These are phyloP conservation scores for Monoraphidium neglectum DNA, from an alignment of 139 green algal genomes.

Conservation along the genomic window DNA sequence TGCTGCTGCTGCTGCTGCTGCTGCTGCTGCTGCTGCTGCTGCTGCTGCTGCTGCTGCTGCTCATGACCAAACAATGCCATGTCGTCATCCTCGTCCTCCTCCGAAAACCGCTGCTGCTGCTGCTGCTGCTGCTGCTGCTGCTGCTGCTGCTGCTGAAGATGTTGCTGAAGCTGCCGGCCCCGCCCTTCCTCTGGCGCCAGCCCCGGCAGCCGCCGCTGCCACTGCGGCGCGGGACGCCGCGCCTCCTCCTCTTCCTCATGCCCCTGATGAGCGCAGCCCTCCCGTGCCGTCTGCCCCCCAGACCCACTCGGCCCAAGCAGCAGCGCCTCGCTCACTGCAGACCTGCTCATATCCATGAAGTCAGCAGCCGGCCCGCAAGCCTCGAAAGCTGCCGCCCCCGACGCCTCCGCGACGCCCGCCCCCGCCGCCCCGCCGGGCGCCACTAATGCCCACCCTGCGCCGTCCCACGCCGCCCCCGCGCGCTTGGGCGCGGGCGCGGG, in stretches of 20 bases:
- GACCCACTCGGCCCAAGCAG: background rate
- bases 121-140: background rate
- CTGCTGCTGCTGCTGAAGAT: background rate
- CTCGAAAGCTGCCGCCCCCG: no score
- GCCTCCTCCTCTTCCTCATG: constrained; percentile 1
- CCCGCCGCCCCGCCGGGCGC: no score
- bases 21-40: background rate
- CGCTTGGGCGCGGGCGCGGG: no score
- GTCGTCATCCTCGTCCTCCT: background rate
- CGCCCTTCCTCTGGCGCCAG: background rate
- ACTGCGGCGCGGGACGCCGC: background rate
- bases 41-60: background rate
- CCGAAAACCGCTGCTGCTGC: constrained; percentile 1
- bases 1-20: background rate
- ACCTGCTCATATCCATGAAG: no score
- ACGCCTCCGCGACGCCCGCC: no score
- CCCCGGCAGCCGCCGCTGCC: background rate
- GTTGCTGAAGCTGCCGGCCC: background rate
- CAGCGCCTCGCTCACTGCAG: background rate
- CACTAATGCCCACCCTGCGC: no score
- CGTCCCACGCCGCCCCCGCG: no score
- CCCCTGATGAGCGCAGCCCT: background rate
- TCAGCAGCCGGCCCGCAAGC: no score
- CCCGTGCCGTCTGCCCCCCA: no score
- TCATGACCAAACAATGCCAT: background rate